phyloP scores from a whole-genome alignment of 139 green algal genomes.

The Chlorella sp. region DNA sequence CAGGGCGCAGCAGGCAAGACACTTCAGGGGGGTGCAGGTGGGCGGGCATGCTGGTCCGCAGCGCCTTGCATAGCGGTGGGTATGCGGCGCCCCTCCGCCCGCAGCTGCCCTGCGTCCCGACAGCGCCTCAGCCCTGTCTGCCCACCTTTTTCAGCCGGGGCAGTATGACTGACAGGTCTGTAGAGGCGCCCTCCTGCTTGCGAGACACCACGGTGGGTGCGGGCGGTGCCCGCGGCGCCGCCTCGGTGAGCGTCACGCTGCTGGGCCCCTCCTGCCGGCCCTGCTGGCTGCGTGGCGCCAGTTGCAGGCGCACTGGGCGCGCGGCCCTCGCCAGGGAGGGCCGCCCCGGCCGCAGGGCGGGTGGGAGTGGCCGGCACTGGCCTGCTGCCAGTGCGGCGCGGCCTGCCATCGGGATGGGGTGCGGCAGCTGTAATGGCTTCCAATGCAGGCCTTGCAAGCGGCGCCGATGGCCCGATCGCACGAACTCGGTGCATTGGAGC shows the following conservation, averaged over 20 bases:
- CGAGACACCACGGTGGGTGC: neutral
- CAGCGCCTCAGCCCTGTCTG: neutral
- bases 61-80: neutral
- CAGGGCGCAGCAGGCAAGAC: too few species aligned
- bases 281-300: neutral
- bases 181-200: conserved; percentile 74
- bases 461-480: too few species aligned
- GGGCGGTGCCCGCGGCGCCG: neutral
- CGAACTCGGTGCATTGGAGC: too few species aligned
- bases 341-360: too few species aligned
- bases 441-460: too few species aligned
- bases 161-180: conserved; percentile 77
- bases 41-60: neutral
- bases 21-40: neutral
- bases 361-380: too few species aligned
- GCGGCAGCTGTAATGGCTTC: too few species aligned
- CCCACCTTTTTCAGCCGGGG: conserved; percentile 62
- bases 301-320: too few species aligned
- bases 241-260: neutral
- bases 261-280: neutral
- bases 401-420: too few species aligned
- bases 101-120: neutral
- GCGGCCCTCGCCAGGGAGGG: too few species aligned
- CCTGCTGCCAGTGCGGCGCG: neutral
- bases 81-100: neutral